These are phyloP conservation scores for Botrytis sinoallii DNA, from an alignment of 2,329 filamentous ascomycete genomes.

Conservation along the genomic window DNA sequence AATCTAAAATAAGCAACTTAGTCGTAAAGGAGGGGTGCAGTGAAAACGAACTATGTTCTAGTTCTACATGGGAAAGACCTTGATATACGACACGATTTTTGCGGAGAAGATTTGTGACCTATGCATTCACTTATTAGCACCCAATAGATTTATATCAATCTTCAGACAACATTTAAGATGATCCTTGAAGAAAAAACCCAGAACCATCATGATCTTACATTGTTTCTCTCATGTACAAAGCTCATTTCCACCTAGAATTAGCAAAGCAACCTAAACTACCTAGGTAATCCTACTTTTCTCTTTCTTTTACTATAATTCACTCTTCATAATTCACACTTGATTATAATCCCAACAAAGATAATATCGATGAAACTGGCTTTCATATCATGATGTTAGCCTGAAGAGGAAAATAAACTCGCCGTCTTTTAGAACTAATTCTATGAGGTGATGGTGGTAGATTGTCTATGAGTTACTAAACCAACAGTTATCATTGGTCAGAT, in stretches of 20 bases:
- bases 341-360: no score
- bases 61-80: background rate
- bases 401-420: background rate
- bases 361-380: no score
- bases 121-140: background rate
- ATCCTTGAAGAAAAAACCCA: background rate
- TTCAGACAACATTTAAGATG: fast-evolving
- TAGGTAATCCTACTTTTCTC: no score
- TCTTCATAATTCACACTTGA: no score
- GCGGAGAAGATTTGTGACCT: background rate
- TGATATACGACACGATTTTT: background rate
- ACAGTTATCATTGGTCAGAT: background rate
- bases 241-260: background rate
- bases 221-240: background rate
- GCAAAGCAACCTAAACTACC: background rate
- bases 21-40: background rate
- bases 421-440: background rate
- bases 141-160: background rate
- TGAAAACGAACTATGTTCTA: background rate
- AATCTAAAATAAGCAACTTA: background rate
- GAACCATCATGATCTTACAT: fast-evolving
- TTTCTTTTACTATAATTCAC: no score
- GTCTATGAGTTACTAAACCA: background rate
- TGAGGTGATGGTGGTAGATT: background rate
- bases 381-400: no score